phyloP scores from a whole-genome alignment of 257 asterid genomes.

The Verbascum thapsus region DNA sequence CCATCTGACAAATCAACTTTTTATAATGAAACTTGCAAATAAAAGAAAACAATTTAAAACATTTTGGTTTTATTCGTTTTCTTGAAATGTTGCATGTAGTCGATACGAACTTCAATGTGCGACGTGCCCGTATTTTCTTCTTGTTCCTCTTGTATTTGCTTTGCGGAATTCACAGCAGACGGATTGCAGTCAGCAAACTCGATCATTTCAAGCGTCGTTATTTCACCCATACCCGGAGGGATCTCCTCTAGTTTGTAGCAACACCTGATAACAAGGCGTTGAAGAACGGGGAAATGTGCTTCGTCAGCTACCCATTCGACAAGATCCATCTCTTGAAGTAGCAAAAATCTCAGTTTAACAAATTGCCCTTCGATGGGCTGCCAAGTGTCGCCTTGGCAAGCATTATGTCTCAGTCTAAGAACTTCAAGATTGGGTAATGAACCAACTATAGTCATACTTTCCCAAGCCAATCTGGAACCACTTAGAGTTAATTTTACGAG shows the following conservation, averaged over 20 bases:
- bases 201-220: slow-evolving; percentile 3
- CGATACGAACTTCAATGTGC: not conserved
- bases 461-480: slow-evolving; percentile 23
- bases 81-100: not conserved
- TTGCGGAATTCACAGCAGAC: slow-evolving; percentile 19
- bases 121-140: slow-evolving; percentile 12
- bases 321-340: slow-evolving; percentile 16
- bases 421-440: slow-evolving; percentile 24
- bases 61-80: not conserved
- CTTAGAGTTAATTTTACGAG: slow-evolving; percentile 15
- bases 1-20: too few species aligned
- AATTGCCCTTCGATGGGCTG: slow-evolving; percentile 16
- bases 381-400: slow-evolving; percentile 15
- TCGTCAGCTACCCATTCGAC: slow-evolving; percentile 1
- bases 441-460: slow-evolving; percentile 3
- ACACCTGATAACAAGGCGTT: not conserved
- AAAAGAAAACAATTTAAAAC: too few species aligned
- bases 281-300: slow-evolving; percentile 14
- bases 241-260: slow-evolving; percentile 8
- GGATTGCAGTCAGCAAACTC: slow-evolving; percentile 2
- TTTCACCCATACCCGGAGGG: slow-evolving; percentile 8
- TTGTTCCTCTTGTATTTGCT: slow-evolving; percentile 20
- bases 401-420: slow-evolving; percentile 7
- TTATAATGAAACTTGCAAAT: too few species aligned
- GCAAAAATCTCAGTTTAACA: not conserved